phyloP scores from a whole-genome alignment of 2,329 filamentous ascomycete species.

The Colletotrichum gigasporum region DNA sequence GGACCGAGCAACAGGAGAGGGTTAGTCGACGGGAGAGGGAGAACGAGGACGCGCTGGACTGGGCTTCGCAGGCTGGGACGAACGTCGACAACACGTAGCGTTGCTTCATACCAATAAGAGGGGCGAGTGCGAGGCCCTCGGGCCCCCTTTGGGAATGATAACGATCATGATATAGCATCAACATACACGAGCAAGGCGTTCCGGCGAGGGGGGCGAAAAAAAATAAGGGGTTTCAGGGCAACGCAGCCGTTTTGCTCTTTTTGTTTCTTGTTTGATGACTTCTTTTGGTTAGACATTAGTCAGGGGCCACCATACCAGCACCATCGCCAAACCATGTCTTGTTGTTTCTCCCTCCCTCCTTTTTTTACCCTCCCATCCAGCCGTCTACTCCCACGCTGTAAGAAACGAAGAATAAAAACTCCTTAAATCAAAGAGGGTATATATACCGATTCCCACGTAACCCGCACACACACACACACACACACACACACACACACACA shows the following conservation, averaged over 20 bases:
- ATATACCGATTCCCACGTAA: no score
- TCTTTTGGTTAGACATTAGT: background rate
- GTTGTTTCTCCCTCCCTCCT: background rate
- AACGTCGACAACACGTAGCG: no score
- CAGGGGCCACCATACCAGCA: background rate
- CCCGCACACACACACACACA: no score
- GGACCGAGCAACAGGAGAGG: no score
- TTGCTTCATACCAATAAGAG: no score
- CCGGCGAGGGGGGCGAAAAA: background rate
- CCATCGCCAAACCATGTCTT: background rate
- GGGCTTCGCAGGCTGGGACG: constrained; percentile 16
- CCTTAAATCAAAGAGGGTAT: constrained; percentile 15
- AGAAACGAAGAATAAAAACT: background rate
- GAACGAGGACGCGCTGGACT: background rate
- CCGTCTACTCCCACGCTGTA: constrained; percentile 10
- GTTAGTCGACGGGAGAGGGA: background rate
- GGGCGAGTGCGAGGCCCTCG: background rate
- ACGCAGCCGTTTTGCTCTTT: background rate
- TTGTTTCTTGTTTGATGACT: background rate
- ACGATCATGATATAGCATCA: background rate
- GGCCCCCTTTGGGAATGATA: no score
- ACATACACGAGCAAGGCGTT: background rate
- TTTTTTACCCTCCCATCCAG: no score
- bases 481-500: no score
- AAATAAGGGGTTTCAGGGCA: no score